phyloP scores from a whole-genome alignment of 2,329 filamentous ascomycete species.

The Alternaria hordeiaustralica region DNA sequence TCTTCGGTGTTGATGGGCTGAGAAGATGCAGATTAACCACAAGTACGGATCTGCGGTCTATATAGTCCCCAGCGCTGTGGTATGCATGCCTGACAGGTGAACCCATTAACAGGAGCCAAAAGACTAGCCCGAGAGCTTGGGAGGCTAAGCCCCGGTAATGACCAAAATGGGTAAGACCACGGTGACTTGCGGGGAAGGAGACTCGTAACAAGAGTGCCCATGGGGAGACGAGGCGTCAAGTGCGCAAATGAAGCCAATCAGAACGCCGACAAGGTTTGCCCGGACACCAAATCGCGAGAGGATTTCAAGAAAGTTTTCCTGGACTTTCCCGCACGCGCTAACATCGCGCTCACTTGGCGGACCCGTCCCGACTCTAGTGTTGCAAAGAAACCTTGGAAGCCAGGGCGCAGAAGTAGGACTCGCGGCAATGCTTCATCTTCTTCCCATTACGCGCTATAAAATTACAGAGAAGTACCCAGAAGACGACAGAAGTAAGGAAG shows the following conservation, averaged over 20 bases:
- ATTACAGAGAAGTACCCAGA: fast-evolving
- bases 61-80: conserved; percentile 7
- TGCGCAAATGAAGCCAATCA: conserved; percentile 18
- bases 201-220: conserved; percentile 16
- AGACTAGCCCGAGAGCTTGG: conserved; percentile 17
- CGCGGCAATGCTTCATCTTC: not conserved
- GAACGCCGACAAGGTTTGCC: conserved; percentile 1
- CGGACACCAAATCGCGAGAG: conserved; percentile 6
- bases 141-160: conserved; percentile 18
- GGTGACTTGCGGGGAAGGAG: conserved; percentile 28
- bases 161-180: conserved; percentile 16
- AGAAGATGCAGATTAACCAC: not conserved
- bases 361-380: not conserved
- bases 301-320: conserved; percentile 10
- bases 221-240: conserved; percentile 24
- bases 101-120: conserved; percentile 4
- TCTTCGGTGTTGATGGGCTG: not conserved
- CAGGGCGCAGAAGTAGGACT: not conserved
- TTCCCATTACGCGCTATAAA: not conserved
- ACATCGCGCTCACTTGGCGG: not conserved
- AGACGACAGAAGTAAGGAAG: not conserved
- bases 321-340: conserved; percentile 28
- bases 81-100: not conserved
- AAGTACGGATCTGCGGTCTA: conserved; percentile 10
- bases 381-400: not conserved